Base-by-base conservation (phyloP, 2,329 filamentous ascomycete genomes). In the Pestalotiopsis sp. region DNA sequence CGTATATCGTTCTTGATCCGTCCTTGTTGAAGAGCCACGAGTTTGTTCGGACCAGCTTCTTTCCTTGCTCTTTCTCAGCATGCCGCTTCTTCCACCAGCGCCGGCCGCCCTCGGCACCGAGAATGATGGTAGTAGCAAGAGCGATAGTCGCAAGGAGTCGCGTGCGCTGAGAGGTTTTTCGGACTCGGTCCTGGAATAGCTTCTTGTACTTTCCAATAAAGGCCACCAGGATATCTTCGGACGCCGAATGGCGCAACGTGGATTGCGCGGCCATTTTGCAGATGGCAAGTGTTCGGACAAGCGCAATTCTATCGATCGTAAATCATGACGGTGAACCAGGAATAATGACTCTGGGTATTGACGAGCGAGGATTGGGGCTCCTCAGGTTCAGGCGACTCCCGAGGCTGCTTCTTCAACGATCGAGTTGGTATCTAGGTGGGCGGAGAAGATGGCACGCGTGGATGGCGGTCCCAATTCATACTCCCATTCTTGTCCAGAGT, bases 11-110 rank as follows among this genome's bases (percentile, higher is more conserved):
- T 67, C 96, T 88, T 63, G 94, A 95, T 64, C 96, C 96, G 84
- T 98, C 96, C 82, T 98, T 98, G 75, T 95, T 94, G 81, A 93
- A 90, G 71, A 98, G 85, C 76, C 94, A 97, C 39, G 95, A 98
- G 81, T 99, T 99, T 70, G 93, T 92, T 68, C 96, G 90, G 71
- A 98, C 84, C 66, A 99, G 86, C 72, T 93, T 92, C 71, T 89
- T 87, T 4, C 95, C 95, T 74, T 94, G 92, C 74, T 96, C 94
- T 73, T 89, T 91, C 81, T 98, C 95, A 71, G 90, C 90, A 63
- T 88, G 89, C 70, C 90, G 87, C 68, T 86, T 89, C 76, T 87
- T 90, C 88, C 93, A 95, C 88, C 92, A 93, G 70, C 88, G 89
- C 69, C 91, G 90, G n/a, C 90, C 89, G 70, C 94, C 94, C 82